These are phyloP conservation scores for Rutstroemia sydowiana DNA, from an alignment of 2,329 filamentous ascomycete genomes.

Conservation along the genomic window DNA sequence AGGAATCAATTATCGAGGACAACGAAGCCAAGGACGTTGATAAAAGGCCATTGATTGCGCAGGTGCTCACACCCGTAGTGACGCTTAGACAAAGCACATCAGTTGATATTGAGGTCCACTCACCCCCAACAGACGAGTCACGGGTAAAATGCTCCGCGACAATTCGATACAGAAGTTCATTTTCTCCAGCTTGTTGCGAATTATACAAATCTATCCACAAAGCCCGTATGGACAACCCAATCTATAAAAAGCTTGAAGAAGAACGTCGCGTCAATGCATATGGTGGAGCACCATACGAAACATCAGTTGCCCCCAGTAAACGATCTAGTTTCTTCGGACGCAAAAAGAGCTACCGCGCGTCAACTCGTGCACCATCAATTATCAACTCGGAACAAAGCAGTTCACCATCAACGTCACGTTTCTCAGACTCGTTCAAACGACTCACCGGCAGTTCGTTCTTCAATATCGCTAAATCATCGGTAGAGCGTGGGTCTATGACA, in stretches of 20 bases:
- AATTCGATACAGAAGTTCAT: slow-evolving; percentile 73
- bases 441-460: slow-evolving; percentile 69
- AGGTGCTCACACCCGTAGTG: slow-evolving; percentile 87
- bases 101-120: slow-evolving; percentile 89
- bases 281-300: slow-evolving; percentile 43
- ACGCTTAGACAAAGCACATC: slow-evolving; percentile 85
- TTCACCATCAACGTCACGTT: slow-evolving; percentile 64
- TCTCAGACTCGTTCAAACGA: slow-evolving; percentile 59
- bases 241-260: slow-evolving; percentile 64
- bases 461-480: slow-evolving; percentile 73
- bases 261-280: slow-evolving; percentile 66
- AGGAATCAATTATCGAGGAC: slow-evolving; percentile 5
- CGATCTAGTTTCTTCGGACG: slow-evolving; percentile 38
- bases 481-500: slow-evolving; percentile 43
- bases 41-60: slow-evolving; percentile 49
- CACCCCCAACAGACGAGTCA: slow-evolving; percentile 68
- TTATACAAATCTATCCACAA: slow-evolving; percentile 84
- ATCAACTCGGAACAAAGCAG: slow-evolving; percentile 64
- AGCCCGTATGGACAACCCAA: slow-evolving; percentile 84
- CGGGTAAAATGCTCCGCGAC: slow-evolving; percentile 59
- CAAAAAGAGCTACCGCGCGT: slow-evolving; percentile 44
- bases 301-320: slow-evolving; percentile 34
- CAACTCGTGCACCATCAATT: slow-evolving; percentile 48
- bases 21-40: slow-evolving; percentile 14
- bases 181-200: slow-evolving; percentile 67